Base-by-base conservation (phyloP, 495 filamentous ascomycete genomes). In the Talaromyces borbonicus region DNA sequence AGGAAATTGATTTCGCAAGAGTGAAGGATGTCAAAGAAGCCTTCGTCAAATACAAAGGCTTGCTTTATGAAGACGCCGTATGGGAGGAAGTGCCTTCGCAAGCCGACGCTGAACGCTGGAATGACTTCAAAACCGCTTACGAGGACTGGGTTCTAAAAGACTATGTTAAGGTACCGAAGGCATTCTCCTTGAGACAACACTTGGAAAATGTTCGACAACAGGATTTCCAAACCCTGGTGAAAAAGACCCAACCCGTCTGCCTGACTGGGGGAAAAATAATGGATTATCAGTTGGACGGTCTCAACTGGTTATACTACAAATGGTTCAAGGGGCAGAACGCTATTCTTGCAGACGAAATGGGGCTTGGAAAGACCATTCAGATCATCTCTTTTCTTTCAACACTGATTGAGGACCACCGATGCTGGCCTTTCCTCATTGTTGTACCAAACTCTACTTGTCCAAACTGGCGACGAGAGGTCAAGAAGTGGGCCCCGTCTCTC, bases 341-440 rank as follows among this genome's bases (percentile, higher is more conserved):
- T n/a, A 92, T 99, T 54, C 76, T 99, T 2, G 93, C 93, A 2
- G 93, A 99, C 54, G 93, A 99, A 58, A 99, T 99, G 93, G 93
- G 93, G 4, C 78, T 99, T 8, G 93, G 93, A 20, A 99, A 99
- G 69, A 99, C 93, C 0, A 85, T 99, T 38, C 93, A 99, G 59
- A 78, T 96, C 41, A 89, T 99, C 45, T 80, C 79, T 2, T 75
- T 94, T 41, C 66, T 99, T 7, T 77, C 84, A 7, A 78, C 84
- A 11, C 61, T 99, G n/a, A 74, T 85, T 23, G 71, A 85, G 51
- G 79, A 86, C 25, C 88, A 90, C 32, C 72, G 72, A 38, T 85
- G 87, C 58, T 99, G 84, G 77, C 93, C 93, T 0, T 99, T 97
- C 57, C 68, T 99, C 8, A 71, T 97, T 5, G 87, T 97, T 11